phyloP scores from a whole-genome alignment of 176 grass and related monocot genomes.

The Puya raimondii region DNA sequence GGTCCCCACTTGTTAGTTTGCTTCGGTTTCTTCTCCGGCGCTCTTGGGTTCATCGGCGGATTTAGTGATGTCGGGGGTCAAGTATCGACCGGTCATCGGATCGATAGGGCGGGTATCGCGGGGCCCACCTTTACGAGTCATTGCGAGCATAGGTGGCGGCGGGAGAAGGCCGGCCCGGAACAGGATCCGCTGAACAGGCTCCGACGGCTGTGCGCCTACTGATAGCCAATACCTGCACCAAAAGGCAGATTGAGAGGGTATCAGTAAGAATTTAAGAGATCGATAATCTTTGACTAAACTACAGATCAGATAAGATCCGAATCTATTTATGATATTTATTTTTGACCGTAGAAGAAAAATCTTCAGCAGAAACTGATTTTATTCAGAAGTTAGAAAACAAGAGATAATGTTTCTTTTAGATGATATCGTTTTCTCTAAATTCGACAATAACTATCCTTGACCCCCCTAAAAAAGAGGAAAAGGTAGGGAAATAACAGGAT shows the following conservation, averaged over 20 bases:
- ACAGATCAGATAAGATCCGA: no score
- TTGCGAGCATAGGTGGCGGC: conserved; percentile 75
- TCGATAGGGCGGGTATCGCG: conserved; percentile 54
- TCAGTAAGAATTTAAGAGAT: not conserved
- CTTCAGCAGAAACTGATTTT: no score
- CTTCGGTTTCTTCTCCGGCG: conserved; percentile 26
- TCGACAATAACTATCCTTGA: no score
- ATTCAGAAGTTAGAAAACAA: no score
- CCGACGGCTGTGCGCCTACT: conserved; percentile 83
- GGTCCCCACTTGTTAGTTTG: conserved; percentile 17
- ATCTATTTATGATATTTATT: no score
- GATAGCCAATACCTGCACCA: conserved; percentile 72
- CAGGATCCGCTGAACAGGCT: conserved; percentile 76
- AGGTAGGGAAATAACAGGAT: no score
- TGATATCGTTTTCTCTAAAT: no score
- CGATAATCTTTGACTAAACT: no score
- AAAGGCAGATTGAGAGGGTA: not conserved
- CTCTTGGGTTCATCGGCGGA: conserved; percentile 22
- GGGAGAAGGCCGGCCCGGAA: conserved; percentile 73
- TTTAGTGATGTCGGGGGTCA: conserved; percentile 28
- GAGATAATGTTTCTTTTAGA: no score
- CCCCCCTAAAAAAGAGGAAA: no score
- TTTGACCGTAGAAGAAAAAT: no score
- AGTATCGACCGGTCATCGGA: conserved; percentile 67
- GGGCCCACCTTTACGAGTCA: conserved; percentile 61